Conservation (phyloP, 768 basidiomycete genomes). For the Mycena metata region DNA sequence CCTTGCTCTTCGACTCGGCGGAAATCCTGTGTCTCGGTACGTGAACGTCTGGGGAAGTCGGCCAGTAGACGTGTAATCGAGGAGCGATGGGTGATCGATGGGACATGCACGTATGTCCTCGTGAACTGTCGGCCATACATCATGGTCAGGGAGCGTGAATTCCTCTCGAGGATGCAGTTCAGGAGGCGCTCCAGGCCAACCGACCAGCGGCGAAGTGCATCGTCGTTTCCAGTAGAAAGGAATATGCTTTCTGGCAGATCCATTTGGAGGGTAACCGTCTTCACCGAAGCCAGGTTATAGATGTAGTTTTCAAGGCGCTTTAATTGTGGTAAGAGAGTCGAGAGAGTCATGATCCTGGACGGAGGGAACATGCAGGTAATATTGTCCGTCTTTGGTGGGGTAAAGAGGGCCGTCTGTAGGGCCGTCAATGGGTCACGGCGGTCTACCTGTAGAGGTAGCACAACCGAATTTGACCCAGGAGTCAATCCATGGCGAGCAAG, state of each 20-base stretch:
- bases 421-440: neutral
- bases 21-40: neutral
- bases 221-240: constrained; percentile 1
- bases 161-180: constrained; percentile 2
- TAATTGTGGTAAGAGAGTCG: no score
- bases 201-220: neutral
- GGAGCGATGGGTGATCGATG: neutral
- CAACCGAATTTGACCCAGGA: neutral
- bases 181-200: neutral
- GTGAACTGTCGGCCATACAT: neutral
- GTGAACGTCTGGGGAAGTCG: no score
- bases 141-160: neutral
- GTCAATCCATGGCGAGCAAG: neutral
- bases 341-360: neutral
- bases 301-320: neutral
- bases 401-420: neutral
- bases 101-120: neutral
- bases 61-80: neutral
- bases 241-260: neutral
- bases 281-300: constrained; percentile 2
- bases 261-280: neutral
- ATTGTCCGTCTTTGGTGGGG: neutral
- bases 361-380: constrained; percentile 1
- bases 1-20: neutral
- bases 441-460: neutral